Conservation (phyloP, 805 yeast species). For the Candida suzukii region DNA sequence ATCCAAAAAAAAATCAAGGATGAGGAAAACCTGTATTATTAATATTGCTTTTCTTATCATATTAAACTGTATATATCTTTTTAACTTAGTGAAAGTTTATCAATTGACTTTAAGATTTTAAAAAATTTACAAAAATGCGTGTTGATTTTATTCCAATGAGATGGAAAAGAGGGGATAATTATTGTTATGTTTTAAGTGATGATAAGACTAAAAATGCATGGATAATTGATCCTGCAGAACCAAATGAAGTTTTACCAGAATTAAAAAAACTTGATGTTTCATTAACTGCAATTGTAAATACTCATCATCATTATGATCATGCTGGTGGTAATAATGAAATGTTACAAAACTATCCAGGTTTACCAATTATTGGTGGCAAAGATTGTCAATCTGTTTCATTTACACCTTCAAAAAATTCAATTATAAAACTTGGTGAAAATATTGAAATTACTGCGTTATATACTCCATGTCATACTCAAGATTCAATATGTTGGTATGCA, state of each 20-base stretch:
- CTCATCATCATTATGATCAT: slow-evolving; percentile 96
- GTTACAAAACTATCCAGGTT: slow-evolving; percentile 27
- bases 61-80: no score
- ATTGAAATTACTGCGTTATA: slow-evolving; percentile 73
- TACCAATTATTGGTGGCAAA: slow-evolving; percentile 77
- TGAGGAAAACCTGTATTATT: no score
- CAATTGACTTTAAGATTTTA: background rate
- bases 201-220: slow-evolving; percentile 60
- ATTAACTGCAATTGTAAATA: slow-evolving; percentile 76
- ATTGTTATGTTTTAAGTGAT: slow-evolving; percentile 74
- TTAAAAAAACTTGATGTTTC: slow-evolving; percentile 35
- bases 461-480: slow-evolving; percentile 98
- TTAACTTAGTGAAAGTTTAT: no score
- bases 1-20: no score
- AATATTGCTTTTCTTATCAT: no score
- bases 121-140: slow-evolving; percentile 65
- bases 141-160: slow-evolving; percentile 81
- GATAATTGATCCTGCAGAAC: slow-evolving; percentile 90
- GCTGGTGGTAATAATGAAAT: slow-evolving; percentile 70
- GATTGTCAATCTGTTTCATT: slow-evolving; percentile 68
- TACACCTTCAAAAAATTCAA: slow-evolving; percentile 61
- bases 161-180: slow-evolving; percentile 93
- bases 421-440: slow-evolving; percentile 54
- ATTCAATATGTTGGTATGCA: slow-evolving; percentile 83
- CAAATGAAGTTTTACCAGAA: slow-evolving; percentile 54